phyloP scores from a whole-genome alignment of 1,139 yeast genomes.

The Scheffersomyces insectosa region DNA sequence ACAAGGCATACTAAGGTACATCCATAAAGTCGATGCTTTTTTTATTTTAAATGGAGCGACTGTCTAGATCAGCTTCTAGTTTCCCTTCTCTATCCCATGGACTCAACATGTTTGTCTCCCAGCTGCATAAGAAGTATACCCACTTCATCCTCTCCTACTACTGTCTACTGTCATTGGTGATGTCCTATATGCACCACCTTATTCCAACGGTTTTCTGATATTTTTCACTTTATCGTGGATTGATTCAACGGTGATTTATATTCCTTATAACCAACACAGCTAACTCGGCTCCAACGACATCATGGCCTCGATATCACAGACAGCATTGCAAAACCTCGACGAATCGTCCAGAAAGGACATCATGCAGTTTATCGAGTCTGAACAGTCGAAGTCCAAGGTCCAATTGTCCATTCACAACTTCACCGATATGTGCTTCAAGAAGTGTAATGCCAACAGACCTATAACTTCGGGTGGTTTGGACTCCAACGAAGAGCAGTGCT shows the following conservation, averaged over 20 bases:
- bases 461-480: conserved; percentile 55
- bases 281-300: conserved; percentile 1
- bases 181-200: no score
- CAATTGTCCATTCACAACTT: conserved; percentile 83
- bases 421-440: conserved; percentile 88
- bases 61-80: no score
- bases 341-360: conserved; percentile 74
- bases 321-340: conserved; percentile 65
- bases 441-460: conserved; percentile 60
- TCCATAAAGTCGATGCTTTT: no score
- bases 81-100: no score
- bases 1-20: no score
- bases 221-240: no score
- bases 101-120: no score
- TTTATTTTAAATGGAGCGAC: no score
- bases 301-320: conserved; percentile 63
- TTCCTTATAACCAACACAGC: neutral
- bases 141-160: no score
- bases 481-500: conserved; percentile 66
- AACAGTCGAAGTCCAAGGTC: conserved; percentile 84
- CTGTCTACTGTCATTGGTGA: no score
- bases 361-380: conserved; percentile 73
- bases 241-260: neutral
- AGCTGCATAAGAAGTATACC: no score
- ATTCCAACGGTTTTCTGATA: no score